Conservation (phyloP, 2,329 filamentous ascomycete species). For the Fusarium paranaense region DNA sequence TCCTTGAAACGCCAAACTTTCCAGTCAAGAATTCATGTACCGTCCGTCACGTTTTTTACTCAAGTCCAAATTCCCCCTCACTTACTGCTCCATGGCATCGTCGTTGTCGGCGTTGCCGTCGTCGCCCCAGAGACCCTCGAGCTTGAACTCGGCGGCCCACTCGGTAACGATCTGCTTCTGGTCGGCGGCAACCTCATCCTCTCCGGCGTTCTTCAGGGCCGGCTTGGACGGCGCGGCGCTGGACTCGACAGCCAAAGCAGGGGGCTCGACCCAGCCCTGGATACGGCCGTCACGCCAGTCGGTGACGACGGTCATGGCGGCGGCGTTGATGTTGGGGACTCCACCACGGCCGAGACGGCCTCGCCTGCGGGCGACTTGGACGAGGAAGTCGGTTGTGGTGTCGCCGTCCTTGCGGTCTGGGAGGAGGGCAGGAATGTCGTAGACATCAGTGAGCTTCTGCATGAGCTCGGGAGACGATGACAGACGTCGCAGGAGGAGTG, state of each 20-base stretch:
- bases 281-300: constrained; percentile 97
- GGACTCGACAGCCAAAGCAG: constrained; percentile 69
- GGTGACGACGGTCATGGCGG: constrained; percentile 93
- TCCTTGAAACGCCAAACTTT: constrained; percentile 50
- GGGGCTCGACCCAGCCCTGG: constrained; percentile 89
- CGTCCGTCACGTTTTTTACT: constrained; percentile 40
- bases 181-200: constrained; percentile 65
- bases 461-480: constrained; percentile 79
- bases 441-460: constrained; percentile 83
- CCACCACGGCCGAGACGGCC: constrained; percentile 90
- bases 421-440: constrained; percentile 85
- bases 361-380: constrained; percentile 94
- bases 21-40: constrained; percentile 44
- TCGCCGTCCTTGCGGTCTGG: constrained; percentile 75
- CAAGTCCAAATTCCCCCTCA: constrained; percentile 17
- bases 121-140: constrained; percentile 92
- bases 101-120: constrained; percentile 57
- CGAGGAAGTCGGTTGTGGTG: constrained; percentile 87
- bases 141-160: constrained; percentile 94
- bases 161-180: constrained; percentile 91
- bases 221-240: constrained; percentile 45
- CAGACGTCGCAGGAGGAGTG: constrained; percentile 84
- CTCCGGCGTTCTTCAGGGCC: constrained; percentile 53
- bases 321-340: constrained; percentile 86
- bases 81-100: constrained; percentile 66